Evolutionary conservation across 73 alveolate genomes (phyloP), one percentile per base, ranked within the genome.

Genomic region (Blepharisma stoltei): DNA sequence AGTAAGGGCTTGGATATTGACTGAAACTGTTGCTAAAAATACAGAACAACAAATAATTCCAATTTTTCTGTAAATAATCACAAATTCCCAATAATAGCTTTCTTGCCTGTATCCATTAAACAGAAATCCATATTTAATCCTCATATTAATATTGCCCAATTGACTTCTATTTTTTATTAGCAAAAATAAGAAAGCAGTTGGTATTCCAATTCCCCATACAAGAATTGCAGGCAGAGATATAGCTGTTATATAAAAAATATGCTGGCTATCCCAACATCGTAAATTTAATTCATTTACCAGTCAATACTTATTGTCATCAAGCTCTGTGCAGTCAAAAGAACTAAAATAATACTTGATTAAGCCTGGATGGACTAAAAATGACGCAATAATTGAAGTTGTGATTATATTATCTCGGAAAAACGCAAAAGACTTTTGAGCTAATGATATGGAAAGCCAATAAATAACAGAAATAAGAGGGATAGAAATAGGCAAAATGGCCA

Each of bases 41-140:
- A 82, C 80, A 2, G 80, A 54, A 6, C 76, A 78, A 18, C 76
- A 23, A 11, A 81, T 69, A n/a, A 85, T 20, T 5, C 69, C 68
- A 50, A 81, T 49, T 44, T 85, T 85, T 54, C 92, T 85, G 55
- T 81, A 85, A 70, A 85, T 44, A 18, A 85, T 85, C 8, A 85
- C 49, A 6, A 71, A 45, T 52, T 85, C 92, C 89, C 89, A 85
- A 54, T 75, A 81, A 75, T 71, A 85, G 25, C 18, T 53, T n/a
- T 47, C 67, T 5, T 45, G 37, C 38, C 65, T 54, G 71, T 85
- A 85, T 11, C 92, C 92, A 46, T 50, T 54, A 68, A 41, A 78
- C 0, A 85, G 52, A 50, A 81, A 85, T 5, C 92, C 92, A 55
- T 43, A 85, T 76, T 60, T 54, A 14, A 77, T 84, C 77, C 77